Conservation (phyloP, 352 stramenopile species). For the Globisporangium carolinianum region DNA sequence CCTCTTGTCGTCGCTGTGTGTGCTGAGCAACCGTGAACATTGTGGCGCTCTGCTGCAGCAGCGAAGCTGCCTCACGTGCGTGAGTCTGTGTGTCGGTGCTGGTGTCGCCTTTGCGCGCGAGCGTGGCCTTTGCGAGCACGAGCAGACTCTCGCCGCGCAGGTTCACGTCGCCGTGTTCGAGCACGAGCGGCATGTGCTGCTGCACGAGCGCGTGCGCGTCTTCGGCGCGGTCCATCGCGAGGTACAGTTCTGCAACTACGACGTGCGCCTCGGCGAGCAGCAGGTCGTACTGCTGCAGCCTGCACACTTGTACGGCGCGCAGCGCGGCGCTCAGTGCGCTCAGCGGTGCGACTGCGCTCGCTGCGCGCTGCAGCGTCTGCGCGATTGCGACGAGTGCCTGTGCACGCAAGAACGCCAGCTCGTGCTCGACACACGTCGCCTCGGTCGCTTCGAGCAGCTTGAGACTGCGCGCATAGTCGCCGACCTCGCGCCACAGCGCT, state of each 20-base stretch:
- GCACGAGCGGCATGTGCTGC: slow-evolving; percentile 57
- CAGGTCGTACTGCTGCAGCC: slow-evolving; percentile 44
- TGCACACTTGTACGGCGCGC: slow-evolving; percentile 39
- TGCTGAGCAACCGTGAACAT: slow-evolving; percentile 32
- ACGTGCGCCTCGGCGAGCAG: slow-evolving; percentile 53
- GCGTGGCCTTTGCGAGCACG: slow-evolving; percentile 41
- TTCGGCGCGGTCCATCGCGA: slow-evolving; percentile 45
- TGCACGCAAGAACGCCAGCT: slow-evolving; percentile 36
- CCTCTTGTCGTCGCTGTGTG: too few species aligned
- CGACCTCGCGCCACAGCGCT: slow-evolving; percentile 18
- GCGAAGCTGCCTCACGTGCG: neutral
- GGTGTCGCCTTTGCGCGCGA: slow-evolving; percentile 21
- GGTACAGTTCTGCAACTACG: slow-evolving; percentile 51
- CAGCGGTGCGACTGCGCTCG: slow-evolving; percentile 38
- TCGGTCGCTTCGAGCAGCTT: slow-evolving; percentile 31
- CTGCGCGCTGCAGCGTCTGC: slow-evolving; percentile 26
- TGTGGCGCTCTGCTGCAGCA: slow-evolving; percentile 21
- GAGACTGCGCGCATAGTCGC: slow-evolving; percentile 35
- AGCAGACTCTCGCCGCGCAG: slow-evolving; percentile 51
- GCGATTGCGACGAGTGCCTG: slow-evolving; percentile 43
- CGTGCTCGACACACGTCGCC: slow-evolving; percentile 30
- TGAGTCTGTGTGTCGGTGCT: slow-evolving; percentile 1
- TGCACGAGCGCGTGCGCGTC: slow-evolving; percentile 42
- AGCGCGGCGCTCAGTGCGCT: slow-evolving; percentile 35
- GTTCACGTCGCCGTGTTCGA: slow-evolving; percentile 52